These are phyloP conservation scores for Leishmania tarentolae DNA, from an alignment of 208 protist species.

Conservation along the genomic window DNA sequence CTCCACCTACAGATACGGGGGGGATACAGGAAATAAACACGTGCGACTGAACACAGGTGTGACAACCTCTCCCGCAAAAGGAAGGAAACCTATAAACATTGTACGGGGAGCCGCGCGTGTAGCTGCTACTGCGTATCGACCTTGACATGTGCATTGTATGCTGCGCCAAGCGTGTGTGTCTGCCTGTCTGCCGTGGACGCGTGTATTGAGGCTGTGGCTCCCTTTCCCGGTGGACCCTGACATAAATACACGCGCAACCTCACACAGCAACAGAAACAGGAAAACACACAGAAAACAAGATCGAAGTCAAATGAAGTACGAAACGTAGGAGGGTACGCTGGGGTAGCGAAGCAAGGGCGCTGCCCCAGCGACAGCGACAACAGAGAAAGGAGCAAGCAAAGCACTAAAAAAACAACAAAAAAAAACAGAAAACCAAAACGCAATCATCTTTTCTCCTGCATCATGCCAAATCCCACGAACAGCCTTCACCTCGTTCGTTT, in stretches of 20 bases:
- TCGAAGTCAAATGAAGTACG: too few relatives aligned
- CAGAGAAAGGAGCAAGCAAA: neutral
- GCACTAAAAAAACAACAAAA: neutral
- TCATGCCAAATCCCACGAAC: neutral
- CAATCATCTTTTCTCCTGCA: neutral
- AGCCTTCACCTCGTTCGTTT: neutral
- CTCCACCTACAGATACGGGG: neutral
- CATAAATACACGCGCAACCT: neutral
- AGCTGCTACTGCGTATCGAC: neutral
- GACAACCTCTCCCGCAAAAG: neutral
- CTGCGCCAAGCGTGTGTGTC: neutral
- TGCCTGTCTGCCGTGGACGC: neutral
- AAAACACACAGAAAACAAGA: neutral
- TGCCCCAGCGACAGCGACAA: too few relatives aligned
- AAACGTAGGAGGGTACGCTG: too few relatives aligned
- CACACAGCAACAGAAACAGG: neutral
- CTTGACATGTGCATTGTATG: neutral
- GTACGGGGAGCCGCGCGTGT: neutral
- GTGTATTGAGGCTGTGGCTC: neutral
- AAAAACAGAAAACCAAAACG: neutral
- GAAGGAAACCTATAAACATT: constrained; percentile 19
- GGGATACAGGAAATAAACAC: neutral
- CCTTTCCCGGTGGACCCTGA: neutral
- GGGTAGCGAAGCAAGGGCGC: too few relatives aligned
- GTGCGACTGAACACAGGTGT: neutral